Evolutionary conservation across 108 stramenopile species (phyloP), one percentile per base, ranked within the genome.

Genomic region (Pseudonitzschia delicatissima): DNA sequence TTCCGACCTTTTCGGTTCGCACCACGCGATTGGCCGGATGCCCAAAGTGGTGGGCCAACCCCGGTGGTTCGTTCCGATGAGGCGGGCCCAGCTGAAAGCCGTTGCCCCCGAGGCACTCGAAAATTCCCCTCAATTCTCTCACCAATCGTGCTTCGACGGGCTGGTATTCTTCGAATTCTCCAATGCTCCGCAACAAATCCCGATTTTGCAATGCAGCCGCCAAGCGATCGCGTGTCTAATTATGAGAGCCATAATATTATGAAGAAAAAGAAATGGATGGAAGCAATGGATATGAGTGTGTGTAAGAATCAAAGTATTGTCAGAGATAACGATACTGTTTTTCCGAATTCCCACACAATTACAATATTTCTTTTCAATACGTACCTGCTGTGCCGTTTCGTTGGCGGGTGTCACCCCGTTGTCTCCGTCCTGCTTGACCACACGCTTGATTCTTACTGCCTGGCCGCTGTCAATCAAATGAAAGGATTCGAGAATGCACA

Each of bases 131-230:
- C 26, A 93, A 68, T 79, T 93, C 92, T 45, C 92, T 77, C 8
- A 93, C 82, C 44, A 81, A 71, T 11, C 92, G 74, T 40, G 88
- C 79, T 45, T 87, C 87, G 33, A 93, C 63, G 4, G 92, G 92
- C 57, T 90, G 84, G 65, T 86, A 77, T 65, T 93, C 92, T 70
- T 93, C 88, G 64, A 81, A 93, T 61, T 93, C 92, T 27, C 92
- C 88, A 76, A 90, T 83, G 31, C 79, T 79, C 64, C 89, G 87
- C 62, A 93, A 80, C 62, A 93, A 72, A 68, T 93, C 92, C 9
- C 92, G 77, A 78, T 93, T 90, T 61, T 87, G 80, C 45, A 93
- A 66, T 5, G 92, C 92, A 25, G 81, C 80, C 36, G 83, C 71
- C 23, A 93, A 66, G 23, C 92, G 74, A 29, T 82, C 84, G 2